Percentiles rank a stretch among this genome's conserved stretches.
Evolutionary conservation across 2,329 filamentous ascomycete species (phyloP).

Genomic region (Zopfia rhizophila): DNA sequence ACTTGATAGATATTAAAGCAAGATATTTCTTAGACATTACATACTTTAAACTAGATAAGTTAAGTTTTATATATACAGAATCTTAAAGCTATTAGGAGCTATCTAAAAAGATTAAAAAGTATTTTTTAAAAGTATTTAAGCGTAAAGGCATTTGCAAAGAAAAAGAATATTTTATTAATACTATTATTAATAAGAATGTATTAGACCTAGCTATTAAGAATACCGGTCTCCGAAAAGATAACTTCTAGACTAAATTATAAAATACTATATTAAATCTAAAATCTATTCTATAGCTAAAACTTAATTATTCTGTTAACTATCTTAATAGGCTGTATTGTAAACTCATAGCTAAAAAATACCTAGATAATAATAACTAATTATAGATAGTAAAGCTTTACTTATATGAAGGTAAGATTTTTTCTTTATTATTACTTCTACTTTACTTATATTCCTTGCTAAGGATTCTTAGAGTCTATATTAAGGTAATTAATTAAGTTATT

Average conservation of each 20-base stretch:
- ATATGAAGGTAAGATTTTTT: constrained; percentile 12
- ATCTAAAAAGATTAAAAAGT: constrained; percentile 4
- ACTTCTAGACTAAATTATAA: neutral
- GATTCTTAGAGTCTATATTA: no score
- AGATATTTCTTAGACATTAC: constrained; percentile 12
- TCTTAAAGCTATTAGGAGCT: constrained; percentile 8
- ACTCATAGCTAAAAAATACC: constrained; percentile 19
- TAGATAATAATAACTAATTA: constrained; percentile 34
- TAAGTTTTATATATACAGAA: constrained; percentile 15
- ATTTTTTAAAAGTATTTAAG: constrained; percentile 14
- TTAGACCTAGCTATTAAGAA: constrained; percentile 18
- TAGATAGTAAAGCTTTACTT: constrained; percentile 32
- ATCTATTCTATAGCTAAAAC: constrained; percentile 15
- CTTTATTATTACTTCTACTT: neutral
- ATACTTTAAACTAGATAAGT: constrained; percentile 6
- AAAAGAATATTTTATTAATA: constrained; percentile 33
- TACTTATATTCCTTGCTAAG: no score
- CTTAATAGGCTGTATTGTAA: constrained; percentile 28
- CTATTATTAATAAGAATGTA: constrained; percentile 14
- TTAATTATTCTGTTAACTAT: constrained; percentile 18
- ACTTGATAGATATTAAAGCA: no score
- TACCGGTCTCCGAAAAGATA: constrained; percentile 5
- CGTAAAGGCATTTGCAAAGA: constrained; percentile 20
- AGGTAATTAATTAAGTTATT: constrained; percentile 23
- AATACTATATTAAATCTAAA: neutral